Base-by-base conservation (phyloP, 208 protist species). In the Crithidia mellificae region DNA sequence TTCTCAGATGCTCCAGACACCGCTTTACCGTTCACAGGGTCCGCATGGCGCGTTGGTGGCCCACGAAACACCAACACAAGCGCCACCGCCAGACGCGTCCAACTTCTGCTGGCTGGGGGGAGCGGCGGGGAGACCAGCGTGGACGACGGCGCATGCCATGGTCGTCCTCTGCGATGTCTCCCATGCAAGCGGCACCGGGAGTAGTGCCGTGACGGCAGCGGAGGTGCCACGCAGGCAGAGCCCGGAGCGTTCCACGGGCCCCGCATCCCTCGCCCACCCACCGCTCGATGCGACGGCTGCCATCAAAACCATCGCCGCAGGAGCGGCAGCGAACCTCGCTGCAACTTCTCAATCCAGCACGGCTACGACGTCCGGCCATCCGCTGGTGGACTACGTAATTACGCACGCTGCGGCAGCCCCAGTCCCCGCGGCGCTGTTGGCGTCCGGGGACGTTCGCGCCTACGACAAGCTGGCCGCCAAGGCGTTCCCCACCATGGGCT, bases 61-160 rank as follows among this genome's bases (percentile, higher is more conserved):
- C 12, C 6, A 17, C 41, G 41, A n/a, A 6, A 15, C 41, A 15
- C 17, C 41, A 20, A 12, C 36, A 12, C 36, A 6, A 6, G 12
- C 41, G 6, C 41, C 41, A 17, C 41, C 41, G 8, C 41, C 8
- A n/a, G 17, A 46, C 41, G 41, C 8, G 17, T 46, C 41, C 8
- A 34, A 63, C 44, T 51, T 53, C 41, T 12, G 24, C 38, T 68
- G 72, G 66, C 46, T 75, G 34, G 44, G 69, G 39, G 69, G 62
- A 0, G 51, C 47, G 6, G 69, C 62, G 11, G 59, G 62, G 34
- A 24, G 44, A 7, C 69, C 62, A 19, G 14, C 44, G 30, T 75
- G 69, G 69, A 75, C 69, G 19, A 41, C 58, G 53, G 69, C 69
- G 24, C 69, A 75, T 36, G 53, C 36, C 15, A 15, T 54, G 46